Percentiles rank a stretch among this genome's conserved stretches.
Conservation (phyloP, 257 asterid genomes). For the Nicotiana benthamiana region DNA sequence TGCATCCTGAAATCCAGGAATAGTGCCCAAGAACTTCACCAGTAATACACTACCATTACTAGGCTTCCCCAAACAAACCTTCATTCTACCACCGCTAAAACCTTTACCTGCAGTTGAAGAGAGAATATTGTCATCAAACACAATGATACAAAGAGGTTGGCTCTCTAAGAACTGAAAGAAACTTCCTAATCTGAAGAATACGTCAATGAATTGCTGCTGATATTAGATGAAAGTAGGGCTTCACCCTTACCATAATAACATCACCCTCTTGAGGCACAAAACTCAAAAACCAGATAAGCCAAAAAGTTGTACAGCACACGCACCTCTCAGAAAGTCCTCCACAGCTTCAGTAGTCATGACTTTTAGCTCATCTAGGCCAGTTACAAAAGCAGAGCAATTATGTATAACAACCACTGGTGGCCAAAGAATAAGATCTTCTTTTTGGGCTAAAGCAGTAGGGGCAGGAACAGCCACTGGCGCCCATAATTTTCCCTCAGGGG, state of each 20-base stretch:
- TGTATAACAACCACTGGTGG: constrained; percentile 29
- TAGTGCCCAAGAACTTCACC: constrained; percentile 30
- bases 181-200: neutral
- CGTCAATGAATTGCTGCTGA: neutral
- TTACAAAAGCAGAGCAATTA: neutral
- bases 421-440: constrained; percentile 33
- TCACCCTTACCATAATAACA: neutral
- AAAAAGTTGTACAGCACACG: neutral
- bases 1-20: constrained; percentile 25
- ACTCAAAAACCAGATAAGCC: neutral
- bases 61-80: constrained; percentile 22
- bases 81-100: constrained; percentile 18
- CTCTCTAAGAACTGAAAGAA: neutral
- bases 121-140: neutral
- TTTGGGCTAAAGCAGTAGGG: constrained; percentile 24
- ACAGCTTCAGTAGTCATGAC: constrained; percentile 10
- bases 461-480: constrained; percentile 18
- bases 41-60: constrained; percentile 19
- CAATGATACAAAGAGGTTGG: neutral
- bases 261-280: neutral
- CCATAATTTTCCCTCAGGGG: constrained; percentile 12
- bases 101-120: constrained; percentile 22
- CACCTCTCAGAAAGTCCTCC: constrained; percentile 30
- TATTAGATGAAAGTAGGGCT: neutral
- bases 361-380: constrained; percentile 9